Evolutionary conservation across 2,329 filamentous ascomycete species (phyloP).

Genomic region (Emmonsiellopsis sp.): DNA sequence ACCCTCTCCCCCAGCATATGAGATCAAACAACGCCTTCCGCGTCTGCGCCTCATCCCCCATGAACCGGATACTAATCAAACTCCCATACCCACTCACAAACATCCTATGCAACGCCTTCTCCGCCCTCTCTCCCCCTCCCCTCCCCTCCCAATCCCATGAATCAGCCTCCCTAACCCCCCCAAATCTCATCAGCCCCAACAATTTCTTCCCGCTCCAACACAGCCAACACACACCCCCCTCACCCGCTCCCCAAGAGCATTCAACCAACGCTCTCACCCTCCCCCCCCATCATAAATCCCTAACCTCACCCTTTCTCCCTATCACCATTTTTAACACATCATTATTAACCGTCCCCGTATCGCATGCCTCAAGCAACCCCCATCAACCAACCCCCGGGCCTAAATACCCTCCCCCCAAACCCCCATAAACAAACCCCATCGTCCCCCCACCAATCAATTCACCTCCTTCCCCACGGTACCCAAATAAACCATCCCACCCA

Average conservation of each 20-base stretch:
- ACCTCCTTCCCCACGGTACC: slow-evolving; percentile 56
- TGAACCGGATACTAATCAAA: slow-evolving; percentile 22
- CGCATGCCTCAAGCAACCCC: slow-evolving; percentile 42
- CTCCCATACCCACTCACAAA: slow-evolving; percentile 24
- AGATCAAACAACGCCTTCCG: slow-evolving; percentile 20
- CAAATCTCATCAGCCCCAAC: neutral
- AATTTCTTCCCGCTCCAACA: slow-evolving; percentile 5
- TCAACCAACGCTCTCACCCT: slow-evolving; percentile 15
- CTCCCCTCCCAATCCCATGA: neutral
- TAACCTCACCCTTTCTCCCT: slow-evolving; percentile 37
- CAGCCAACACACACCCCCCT: slow-evolving; percentile 10
- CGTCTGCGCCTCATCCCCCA: slow-evolving; percentile 10
- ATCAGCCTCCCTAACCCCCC: neutral
- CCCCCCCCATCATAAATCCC: slow-evolving; percentile 14
- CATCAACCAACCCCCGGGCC: slow-evolving; percentile 34
- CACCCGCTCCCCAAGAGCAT: slow-evolving; percentile 20
- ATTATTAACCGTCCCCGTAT: slow-evolving; percentile 62
- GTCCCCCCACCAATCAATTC: slow-evolving; percentile 59
- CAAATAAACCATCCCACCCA: slow-evolving; percentile 11
- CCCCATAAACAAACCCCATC: slow-evolving; percentile 47
- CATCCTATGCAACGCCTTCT: slow-evolving; percentile 15
- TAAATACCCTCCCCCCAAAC: slow-evolving; percentile 54
- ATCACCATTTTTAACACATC: slow-evolving; percentile 54
- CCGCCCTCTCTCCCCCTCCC: slow-evolving; percentile 4
- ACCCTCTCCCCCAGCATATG: slow-evolving; percentile 20